Base-by-base conservation (phyloP, 2,329 filamentous ascomycete species). In the Fusarium torreyae region DNA sequence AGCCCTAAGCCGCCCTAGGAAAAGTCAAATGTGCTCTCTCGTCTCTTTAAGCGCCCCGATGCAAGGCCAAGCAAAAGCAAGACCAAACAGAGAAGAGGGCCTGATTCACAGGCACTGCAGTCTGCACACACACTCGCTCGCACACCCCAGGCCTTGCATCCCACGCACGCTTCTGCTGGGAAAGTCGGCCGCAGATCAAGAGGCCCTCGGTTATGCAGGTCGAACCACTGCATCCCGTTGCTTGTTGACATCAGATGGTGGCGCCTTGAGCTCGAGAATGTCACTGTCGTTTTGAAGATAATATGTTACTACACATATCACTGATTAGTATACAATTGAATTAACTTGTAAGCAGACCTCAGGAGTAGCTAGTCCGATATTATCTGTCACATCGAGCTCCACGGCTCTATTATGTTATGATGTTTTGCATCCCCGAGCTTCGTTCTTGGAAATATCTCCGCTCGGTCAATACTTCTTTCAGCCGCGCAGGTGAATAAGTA, bases 201-300 rank as follows among this genome's bases (percentile, higher is more conserved):
- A 75, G 77, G 68, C 78, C 78, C 76, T 80, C 78, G 77, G 78
- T 68, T 80, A 80, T 80, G 78, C 78, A 80, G 72, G 75, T 74
- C 74, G 74, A 75, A 73, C 70, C 72, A 73, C 64, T 74, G 65
- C 68, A 58, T 68, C 65, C 65, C 59, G 48, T 51, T 64, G 65
- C 54, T 70, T 42, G 43, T 71, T 63, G 69, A 62, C 63, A 55
- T 70, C 63, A 70, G 70, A 70, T 71, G 68, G 68, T 62, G 68
- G 68, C 68, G 68, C 54, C 43, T 54, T 67, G 46, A 39, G 46
- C 51, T 51, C 63, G 50, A 42, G 51, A 48, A 60, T 60, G 42
- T 57, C 42, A 57, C 34, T 63, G 40, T 54, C 44, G 43, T 43
- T 48, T 31, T 31, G 28, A 31, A 31, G 10, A 31, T 31, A 31